A percentile compares a stretch with the other conserved stretches of the same genome.
These are phyloP conservation scores for Scedosporium dehoogii DNA, from an alignment of 2,329 filamentous ascomycete species.

Conservation along the genomic window DNA sequence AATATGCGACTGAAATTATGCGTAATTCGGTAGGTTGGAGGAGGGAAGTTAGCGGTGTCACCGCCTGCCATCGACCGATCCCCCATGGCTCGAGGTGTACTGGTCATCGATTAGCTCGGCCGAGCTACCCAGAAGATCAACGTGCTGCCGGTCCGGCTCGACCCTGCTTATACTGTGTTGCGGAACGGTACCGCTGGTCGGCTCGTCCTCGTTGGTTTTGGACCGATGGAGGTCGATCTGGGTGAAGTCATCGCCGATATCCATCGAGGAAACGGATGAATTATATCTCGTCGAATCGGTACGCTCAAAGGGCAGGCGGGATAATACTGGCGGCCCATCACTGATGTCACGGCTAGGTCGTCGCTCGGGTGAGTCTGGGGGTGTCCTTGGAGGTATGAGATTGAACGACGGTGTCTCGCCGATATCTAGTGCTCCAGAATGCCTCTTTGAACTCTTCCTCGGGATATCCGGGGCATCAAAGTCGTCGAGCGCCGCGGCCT, in stretches of 20 bases:
- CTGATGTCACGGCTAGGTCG: constrained; percentile 7
- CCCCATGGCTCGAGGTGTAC: constrained; percentile 1
- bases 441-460: constrained; percentile 62
- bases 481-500: constrained; percentile 18
- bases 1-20: background rate
- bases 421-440: constrained; percentile 31
- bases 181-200: constrained; percentile 46
- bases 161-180: constrained; percentile 47
- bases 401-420: constrained; percentile 25
- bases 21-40: background rate
- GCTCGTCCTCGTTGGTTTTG: constrained; percentile 35
- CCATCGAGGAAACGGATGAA: constrained; percentile 40
- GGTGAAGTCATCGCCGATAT: constrained; percentile 34
- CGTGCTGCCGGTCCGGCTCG: constrained; percentile 33
- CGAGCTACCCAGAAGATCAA: constrained; percentile 40
- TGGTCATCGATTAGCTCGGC: constrained; percentile 46
- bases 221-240: constrained; percentile 26
- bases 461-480: constrained; percentile 49
- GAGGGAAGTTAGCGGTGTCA: background rate
- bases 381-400: constrained; percentile 12
- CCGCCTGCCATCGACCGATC: background rate
- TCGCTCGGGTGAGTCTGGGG: constrained; percentile 6
- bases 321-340: constrained; percentile 8
- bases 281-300: constrained; percentile 41
- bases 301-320: constrained; percentile 45